Percentiles rank a stretch among this genome's conserved stretches.
phyloP scores from a whole-genome alignment of 139 green algal species.

The Pseudopediastrum boryanum region DNA sequence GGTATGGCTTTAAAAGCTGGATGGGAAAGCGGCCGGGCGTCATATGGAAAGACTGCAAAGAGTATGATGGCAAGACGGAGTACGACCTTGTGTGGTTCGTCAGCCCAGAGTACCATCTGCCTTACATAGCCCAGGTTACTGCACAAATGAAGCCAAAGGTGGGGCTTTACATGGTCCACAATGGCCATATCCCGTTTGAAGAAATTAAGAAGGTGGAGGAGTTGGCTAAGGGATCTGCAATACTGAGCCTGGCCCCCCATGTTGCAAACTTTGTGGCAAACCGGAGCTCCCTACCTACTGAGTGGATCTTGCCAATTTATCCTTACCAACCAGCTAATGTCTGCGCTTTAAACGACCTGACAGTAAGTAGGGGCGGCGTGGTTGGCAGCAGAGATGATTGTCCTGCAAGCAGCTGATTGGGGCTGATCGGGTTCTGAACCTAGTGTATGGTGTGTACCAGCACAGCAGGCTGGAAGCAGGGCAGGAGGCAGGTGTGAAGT shows the following conservation, averaged over 20 bases:
- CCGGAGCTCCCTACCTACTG: neutral
- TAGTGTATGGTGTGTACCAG: no score
- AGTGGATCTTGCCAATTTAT: conserved; percentile 32
- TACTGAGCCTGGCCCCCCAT: conserved; percentile 31
- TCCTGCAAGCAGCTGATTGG: no score
- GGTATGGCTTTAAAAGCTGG: conserved; percentile 38
- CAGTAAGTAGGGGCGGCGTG: neutral
- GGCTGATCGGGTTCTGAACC: no score
- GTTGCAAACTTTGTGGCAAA: conserved; percentile 31
- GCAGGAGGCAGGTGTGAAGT: no score
- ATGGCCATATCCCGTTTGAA: conserved; percentile 31
- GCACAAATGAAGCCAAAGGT: conserved; percentile 37
- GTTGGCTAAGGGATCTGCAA: neutral
- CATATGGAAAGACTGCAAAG: conserved; percentile 33
- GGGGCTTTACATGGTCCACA: conserved; percentile 34
- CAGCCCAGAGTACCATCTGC: conserved; percentile 26
- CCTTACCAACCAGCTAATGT: conserved; percentile 12
- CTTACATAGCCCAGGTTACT: conserved; percentile 5
- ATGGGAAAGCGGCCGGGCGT: conserved; percentile 19
- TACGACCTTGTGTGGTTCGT: conserved; percentile 42
- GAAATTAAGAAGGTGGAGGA: conserved; percentile 14
- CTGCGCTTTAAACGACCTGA: conserved; percentile 2
- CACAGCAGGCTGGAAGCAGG: no score
- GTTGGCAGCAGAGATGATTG: no score
- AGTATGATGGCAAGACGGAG: conserved; percentile 29